Conservation (phyloP, 2,329 filamentous ascomycete species). For the Sclerotinia spermophila region DNA sequence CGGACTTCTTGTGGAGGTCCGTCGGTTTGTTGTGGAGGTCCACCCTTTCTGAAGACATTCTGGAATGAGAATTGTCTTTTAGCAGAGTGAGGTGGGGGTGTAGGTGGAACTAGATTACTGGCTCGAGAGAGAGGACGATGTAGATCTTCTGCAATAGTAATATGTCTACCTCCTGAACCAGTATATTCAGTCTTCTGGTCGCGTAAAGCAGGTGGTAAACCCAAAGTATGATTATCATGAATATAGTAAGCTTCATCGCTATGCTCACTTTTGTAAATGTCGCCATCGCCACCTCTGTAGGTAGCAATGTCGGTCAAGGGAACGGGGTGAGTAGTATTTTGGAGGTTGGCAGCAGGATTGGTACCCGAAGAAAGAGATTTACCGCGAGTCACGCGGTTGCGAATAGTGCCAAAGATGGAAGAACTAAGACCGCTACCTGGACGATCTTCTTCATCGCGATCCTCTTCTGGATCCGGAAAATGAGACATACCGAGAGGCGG, state of each 20-base stretch:
- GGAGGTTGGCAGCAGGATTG: slow-evolving; percentile 38
- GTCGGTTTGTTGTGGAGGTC: slow-evolving; percentile 20
- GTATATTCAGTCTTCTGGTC: slow-evolving; percentile 47
- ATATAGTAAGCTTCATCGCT: slow-evolving; percentile 44
- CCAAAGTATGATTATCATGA: slow-evolving; percentile 45
- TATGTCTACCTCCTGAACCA: slow-evolving; percentile 46
- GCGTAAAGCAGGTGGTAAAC: slow-evolving; percentile 42
- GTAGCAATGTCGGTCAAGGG: slow-evolving; percentile 55
- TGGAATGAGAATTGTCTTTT: slow-evolving; percentile 89
- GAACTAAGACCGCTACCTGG: slow-evolving; percentile 49
- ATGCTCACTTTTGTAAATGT: slow-evolving; percentile 8
- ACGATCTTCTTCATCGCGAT: slow-evolving; percentile 49
- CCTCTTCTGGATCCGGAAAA: slow-evolving; percentile 65
- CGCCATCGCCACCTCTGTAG: slow-evolving; percentile 42
- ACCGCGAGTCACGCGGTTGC: slow-evolving; percentile 41
- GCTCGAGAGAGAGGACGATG: slow-evolving; percentile 21
- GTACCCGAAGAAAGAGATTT: slow-evolving; percentile 20
- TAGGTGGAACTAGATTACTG: slow-evolving; percentile 43
- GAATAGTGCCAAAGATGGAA: slow-evolving; percentile 55
- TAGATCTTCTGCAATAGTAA: slow-evolving; percentile 45
- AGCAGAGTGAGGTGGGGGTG: slow-evolving; percentile 58
- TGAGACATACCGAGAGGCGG: slow-evolving; percentile 85
- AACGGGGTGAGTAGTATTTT: slow-evolving; percentile 58
- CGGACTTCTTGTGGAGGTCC: slow-evolving; percentile 29
- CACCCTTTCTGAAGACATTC: slow-evolving; percentile 60